phyloP scores from a whole-genome alignment of 495 filamentous ascomycete genomes.

The Barbatosphaeria neglecta region DNA sequence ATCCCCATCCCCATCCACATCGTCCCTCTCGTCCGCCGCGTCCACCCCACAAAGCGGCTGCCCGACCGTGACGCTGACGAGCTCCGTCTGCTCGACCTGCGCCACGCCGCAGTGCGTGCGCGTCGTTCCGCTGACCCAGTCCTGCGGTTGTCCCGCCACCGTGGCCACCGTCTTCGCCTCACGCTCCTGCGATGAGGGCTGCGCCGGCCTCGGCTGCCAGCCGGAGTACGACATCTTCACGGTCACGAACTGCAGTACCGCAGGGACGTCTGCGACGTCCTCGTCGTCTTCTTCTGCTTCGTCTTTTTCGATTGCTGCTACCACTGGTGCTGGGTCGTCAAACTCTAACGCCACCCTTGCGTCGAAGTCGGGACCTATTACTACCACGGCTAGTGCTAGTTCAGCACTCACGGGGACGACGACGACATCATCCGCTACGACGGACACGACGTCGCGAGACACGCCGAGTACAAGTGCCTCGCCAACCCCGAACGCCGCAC shows the following conservation, averaged over 20 bases:
- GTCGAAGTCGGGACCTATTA: background rate
- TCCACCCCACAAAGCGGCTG: too few relatives aligned
- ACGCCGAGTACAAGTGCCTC: too few relatives aligned
- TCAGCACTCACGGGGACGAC: background rate
- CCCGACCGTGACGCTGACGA: slow-evolving; percentile 11
- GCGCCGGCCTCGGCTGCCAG: slow-evolving; percentile 2
- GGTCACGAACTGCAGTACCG: background rate
- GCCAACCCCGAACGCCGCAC: too few relatives aligned
- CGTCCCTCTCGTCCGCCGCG: too few relatives aligned
- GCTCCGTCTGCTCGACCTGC: slow-evolving; percentile 14
- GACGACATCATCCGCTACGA: too few relatives aligned
- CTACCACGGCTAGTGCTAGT: background rate
- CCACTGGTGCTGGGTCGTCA: background rate
- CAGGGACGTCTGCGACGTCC: background rate
- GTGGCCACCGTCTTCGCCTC: slow-evolving; percentile 9
- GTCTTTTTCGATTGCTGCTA: background rate
- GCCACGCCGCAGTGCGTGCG: slow-evolving; percentile 11
- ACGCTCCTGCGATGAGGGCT: slow-evolving; percentile 11
- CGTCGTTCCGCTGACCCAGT: slow-evolving; percentile 11
- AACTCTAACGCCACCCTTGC: background rate
- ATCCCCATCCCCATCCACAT: too few relatives aligned
- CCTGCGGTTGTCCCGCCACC: slow-evolving; percentile 7
- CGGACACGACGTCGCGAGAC: too few relatives aligned
- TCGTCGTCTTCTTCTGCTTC: background rate
- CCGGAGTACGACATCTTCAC: background rate